These are phyloP conservation scores for Diaporthe ampelina DNA, from an alignment of 2,329 filamentous ascomycete species.

Conservation along the genomic window DNA sequence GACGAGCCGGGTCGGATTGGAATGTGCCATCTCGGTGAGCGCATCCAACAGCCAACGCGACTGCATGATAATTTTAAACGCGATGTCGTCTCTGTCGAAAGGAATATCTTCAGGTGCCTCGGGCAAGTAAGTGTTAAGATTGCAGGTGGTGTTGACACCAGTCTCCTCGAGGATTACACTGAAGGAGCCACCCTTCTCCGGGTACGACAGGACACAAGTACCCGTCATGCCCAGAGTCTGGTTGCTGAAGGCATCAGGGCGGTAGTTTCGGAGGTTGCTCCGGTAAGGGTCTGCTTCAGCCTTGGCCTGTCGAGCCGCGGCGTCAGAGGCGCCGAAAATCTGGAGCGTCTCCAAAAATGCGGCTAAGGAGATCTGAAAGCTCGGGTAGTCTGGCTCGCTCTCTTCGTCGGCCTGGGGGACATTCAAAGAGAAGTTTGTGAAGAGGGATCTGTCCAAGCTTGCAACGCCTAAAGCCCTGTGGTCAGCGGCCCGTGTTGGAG, in stretches of 20 bases:
- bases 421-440: constrained; percentile 85
- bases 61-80: constrained; percentile 96
- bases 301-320: constrained; percentile 69
- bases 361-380: constrained; percentile 88
- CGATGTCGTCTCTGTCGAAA: constrained; percentile 83
- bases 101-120: constrained; percentile 85
- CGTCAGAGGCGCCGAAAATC: constrained; percentile 90
- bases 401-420: constrained; percentile 57
- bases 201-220: constrained; percentile 87
- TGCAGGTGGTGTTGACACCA: constrained; percentile 89
- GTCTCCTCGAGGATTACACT: constrained; percentile 89
- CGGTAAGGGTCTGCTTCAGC: constrained; percentile 72
- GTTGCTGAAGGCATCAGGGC: constrained; percentile 83
- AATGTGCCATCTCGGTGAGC: constrained; percentile 76
- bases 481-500: constrained; percentile 49
- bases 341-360: constrained; percentile 94
- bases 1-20: constrained; percentile 80
- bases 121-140: constrained; percentile 88
- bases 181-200: constrained; percentile 80
- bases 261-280: constrained; percentile 73
- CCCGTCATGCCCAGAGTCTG: constrained; percentile 87
- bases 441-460: constrained; percentile 90
- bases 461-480: constrained; percentile 69
- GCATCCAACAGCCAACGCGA: constrained; percentile 80
- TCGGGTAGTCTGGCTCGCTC: constrained; percentile 65